Evolutionary conservation across 2,329 filamentous ascomycete species (phyloP), one percentile per base, ranked within the genome.

Genomic region (Cordyceps fumosorosea): DNA sequence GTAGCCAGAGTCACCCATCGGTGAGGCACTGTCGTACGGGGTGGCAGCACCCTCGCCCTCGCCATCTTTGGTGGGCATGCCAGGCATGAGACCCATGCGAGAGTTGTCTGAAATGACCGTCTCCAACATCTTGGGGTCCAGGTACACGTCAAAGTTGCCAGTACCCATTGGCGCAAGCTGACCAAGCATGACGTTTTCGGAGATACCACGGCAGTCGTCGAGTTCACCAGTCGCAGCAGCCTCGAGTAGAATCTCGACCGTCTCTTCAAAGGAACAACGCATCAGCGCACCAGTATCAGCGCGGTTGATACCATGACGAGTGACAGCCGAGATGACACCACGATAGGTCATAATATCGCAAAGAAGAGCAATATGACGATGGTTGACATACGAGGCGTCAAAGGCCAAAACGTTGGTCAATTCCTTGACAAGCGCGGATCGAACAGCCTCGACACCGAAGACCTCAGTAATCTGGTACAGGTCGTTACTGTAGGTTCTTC

Each of bases 261-360:
- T 99, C 76, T 99, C 96, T 77, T 99, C 95, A 78, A 99, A 99
- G 2, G 95, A 99, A 82, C 96, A 99, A 75, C 95, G 89, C 95
- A 99, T 99, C 70, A 99, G 83, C 11, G 95, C 96, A 80, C 95
- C 95, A 65, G 96, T 99, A 73, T 99, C 95, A 29, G 93, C 91
- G 70, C 95, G 88, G 80, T 99, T 99, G 80, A 99, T 99, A 78
- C 95, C 95, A 73, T 99, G 95, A 77, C 95, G 90, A 62, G 95
- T 99, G 66, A 99, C 93, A 16, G 95, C 93, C 75, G 96, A 96
- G 70, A 99, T 88, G 69, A 89, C 89, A 67, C 95, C 95, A 70
- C 95, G 86, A 70, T 96, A 92, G 32, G 93, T 97, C 95, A 99
- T 99, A 66, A 99, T 91, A 78, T 99, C 95, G 66, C 96, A 92